Evolutionary conservation across 2,329 filamentous ascomycete genomes (phyloP).

Genomic region (Cadophora malorum): DNA sequence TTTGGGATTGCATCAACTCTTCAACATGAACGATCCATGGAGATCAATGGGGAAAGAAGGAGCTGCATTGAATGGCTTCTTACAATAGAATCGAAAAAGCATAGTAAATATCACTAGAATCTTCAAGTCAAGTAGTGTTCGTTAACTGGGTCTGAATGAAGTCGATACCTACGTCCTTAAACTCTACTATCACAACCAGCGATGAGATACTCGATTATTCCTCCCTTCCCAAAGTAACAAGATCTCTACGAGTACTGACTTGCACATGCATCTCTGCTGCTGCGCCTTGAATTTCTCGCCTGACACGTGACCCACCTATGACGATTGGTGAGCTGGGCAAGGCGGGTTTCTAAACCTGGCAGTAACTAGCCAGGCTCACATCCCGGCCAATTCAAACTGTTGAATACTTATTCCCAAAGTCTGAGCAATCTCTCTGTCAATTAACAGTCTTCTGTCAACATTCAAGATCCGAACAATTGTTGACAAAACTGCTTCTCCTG

Average conservation of each 20-base stretch:
- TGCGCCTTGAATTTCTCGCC: conserved; percentile 5
- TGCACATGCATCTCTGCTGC: conserved; percentile 2
- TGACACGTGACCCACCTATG: conserved; percentile 12
- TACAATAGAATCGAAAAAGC: conserved; percentile 4
- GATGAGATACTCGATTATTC: no score
- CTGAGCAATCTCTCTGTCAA: not conserved
- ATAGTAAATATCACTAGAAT: not conserved
- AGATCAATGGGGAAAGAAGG: not conserved
- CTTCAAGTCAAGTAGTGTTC: not conserved
- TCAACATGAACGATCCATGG: conserved; percentile 34
- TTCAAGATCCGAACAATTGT: not conserved
- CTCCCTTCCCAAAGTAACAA: not conserved
- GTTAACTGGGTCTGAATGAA: not conserved
- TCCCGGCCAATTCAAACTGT: conserved; percentile 10
- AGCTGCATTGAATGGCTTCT: not conserved
- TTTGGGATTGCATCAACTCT: conserved; percentile 33
- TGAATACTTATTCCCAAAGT: conserved; percentile 5
- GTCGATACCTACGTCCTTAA: not conserved
- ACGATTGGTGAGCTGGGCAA: not conserved
- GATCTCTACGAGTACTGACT: not conserved
- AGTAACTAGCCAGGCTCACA: conserved; percentile 2
- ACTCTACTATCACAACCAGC: not conserved
- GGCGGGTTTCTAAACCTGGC: conserved; percentile 10
- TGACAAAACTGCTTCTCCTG: not conserved
- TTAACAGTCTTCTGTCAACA: not conserved